Conservation (phyloP, 148 eudicot species). For the Drosera capensis region DNA sequence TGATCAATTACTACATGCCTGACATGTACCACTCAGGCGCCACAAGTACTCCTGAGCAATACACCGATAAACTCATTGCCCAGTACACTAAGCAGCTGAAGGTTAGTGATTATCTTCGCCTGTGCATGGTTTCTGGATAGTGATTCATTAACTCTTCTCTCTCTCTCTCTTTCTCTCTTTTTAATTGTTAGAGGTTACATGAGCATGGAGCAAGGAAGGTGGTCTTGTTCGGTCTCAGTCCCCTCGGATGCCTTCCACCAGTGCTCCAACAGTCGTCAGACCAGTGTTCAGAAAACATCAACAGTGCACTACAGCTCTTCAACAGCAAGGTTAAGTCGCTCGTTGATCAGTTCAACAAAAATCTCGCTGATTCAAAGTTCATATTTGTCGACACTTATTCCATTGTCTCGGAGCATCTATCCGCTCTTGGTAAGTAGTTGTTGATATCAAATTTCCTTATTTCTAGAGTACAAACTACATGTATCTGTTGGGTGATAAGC, state of each 20-base stretch:
- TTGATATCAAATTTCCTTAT: not conserved
- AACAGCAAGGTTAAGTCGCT: conserved; percentile 12
- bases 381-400: conserved; percentile 12
- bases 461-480: not conserved
- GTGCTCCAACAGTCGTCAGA: conserved; percentile 1
- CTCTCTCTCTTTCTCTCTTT: not conserved
- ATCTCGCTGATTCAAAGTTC: conserved; percentile 13
- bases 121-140: not conserved
- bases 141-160: not conserved
- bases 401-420: conserved; percentile 7
- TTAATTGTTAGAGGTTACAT: conserved; percentile 11
- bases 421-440: conserved; percentile 5
- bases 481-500: not conserved
- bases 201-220: conserved; percentile 24
- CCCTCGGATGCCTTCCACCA: conserved; percentile 24
- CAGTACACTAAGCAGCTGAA: not conserved
- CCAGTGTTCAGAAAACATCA: conserved; percentile 12
- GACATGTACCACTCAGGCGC: not conserved
- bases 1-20: not conserved
- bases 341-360: conserved; percentile 13
- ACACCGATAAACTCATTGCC: not conserved
- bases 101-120: not conserved
- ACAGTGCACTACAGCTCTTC: conserved; percentile 13
- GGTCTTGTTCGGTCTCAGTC: conserved; percentile 19
- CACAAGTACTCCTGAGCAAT: not conserved